Conservation (phyloP, 1,284 basidiomycete species). For the Peniophora sp. region DNA sequence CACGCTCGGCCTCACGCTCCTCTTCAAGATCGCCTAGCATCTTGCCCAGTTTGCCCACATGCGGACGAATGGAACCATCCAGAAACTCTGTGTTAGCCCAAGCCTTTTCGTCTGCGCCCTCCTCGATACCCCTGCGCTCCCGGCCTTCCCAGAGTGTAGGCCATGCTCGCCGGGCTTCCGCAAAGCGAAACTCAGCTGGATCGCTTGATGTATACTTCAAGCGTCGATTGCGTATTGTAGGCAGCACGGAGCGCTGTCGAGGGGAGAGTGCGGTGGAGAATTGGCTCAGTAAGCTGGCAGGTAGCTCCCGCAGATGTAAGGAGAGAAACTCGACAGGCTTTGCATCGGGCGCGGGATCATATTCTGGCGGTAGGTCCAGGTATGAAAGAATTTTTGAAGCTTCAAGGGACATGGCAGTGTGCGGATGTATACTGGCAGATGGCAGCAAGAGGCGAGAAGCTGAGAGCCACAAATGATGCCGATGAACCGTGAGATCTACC, state of each 20-base stretch:
- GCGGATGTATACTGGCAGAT: too few relatives aligned
- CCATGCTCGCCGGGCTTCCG: constrained; percentile 47
- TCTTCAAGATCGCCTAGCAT: constrained; percentile 67
- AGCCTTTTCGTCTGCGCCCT: constrained; percentile 53
- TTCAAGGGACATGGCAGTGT: constrained; percentile 6
- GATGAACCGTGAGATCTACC: too few relatives aligned
- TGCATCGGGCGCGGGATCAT: constrained; percentile 50
- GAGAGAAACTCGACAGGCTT: constrained; percentile 56
- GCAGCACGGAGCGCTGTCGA: constrained; percentile 54
- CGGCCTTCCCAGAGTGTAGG: constrained; percentile 56
- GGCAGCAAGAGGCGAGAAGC: not conserved
- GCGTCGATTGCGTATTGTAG: constrained; percentile 62
- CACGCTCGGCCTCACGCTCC: constrained; percentile 58
- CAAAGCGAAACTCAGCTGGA: constrained; percentile 47
- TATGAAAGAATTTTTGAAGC: constrained; percentile 41
- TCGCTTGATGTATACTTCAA: constrained; percentile 46
- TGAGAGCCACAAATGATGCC: too few relatives aligned
- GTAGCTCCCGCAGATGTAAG: constrained; percentile 51
- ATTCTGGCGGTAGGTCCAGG: constrained; percentile 49
- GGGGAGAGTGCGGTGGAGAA: constrained; percentile 63
- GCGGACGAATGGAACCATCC: constrained; percentile 38
- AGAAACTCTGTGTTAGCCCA: constrained; percentile 64
- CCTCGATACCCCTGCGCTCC: constrained; percentile 37
- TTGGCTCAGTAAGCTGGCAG: constrained; percentile 50
- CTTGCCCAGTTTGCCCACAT: constrained; percentile 61